Base-by-base conservation (phyloP, 2,329 filamentous ascomycete genomes). In the Ceratocystiopsis sp. region DNA sequence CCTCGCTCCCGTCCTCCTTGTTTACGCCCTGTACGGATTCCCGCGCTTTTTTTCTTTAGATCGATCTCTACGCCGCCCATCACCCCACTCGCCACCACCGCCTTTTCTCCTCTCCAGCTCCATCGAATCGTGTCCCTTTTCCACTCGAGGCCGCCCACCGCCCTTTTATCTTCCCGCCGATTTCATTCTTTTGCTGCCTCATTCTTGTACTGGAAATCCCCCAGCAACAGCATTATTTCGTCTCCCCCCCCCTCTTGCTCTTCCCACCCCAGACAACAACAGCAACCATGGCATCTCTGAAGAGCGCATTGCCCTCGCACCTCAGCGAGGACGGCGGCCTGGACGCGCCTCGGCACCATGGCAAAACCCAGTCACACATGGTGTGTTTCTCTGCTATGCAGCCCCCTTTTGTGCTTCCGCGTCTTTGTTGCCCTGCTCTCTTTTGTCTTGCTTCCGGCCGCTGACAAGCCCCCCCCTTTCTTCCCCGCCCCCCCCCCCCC, bases 311-410 rank as follows among this genome's bases (percentile, higher is more conserved):
- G 54, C 85, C 87, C 51, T 71, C 82, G 37, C 89, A 93, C 70
- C 73, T 95, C 56, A 89, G 62, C 45, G 60, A 55, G 41, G 60
- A 59, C 48, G 69, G 63, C 48, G 63, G 61, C 41, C 65, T 67
- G 48, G 56, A 57, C 50, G 69, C 76, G 51, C 65, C 71, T 54
- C 68, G 70, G 59, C 83, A 84, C 59, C 81, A 87, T 62, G 82
- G 82, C 66, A 87, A 87, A 74, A 82, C 80, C 53, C 80, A 82
- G 62, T 85, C 80, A 48, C 82, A 87, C 64, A 83, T 87, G 76
- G 82, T 82, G 65, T 75, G 81, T 78, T 46, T 19, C 18, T 25
- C 16, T 33, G 12, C 35, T 15, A 7, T 34, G 7, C 33, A 34
- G 25, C 25, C 10, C 19, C 25, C 10, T 29, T 29, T 29, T 29